phyloP scores from a whole-genome alignment of 352 stramenopile species.

The Phytophthora macrochlamydospora region DNA sequence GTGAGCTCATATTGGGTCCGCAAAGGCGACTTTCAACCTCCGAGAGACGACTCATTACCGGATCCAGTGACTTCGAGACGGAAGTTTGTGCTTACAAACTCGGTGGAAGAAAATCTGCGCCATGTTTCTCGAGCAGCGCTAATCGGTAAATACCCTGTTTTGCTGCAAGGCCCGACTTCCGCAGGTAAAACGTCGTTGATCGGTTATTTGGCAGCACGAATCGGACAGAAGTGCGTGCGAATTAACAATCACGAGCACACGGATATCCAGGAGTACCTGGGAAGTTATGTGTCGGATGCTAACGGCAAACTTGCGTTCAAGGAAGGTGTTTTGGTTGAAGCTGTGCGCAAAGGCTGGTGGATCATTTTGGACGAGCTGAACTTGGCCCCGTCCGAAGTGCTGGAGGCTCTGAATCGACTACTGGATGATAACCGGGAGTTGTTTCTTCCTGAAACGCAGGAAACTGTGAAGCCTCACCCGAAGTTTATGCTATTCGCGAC shows the following conservation, averaged over 20 bases:
- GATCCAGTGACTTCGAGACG: conserved; percentile 73
- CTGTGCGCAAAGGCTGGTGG: conserved; percentile 98
- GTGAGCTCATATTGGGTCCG: conserved; percentile 99
- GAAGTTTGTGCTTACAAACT: conserved; percentile 98
- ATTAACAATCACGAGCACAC: conserved; percentile 99
- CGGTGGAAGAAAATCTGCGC: conserved; percentile 95
- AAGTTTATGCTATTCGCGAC: conserved; percentile 99
- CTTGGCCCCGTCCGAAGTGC: conserved; percentile 98
- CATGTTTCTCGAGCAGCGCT: conserved; percentile 94
- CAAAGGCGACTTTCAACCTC: conserved; percentile 85
- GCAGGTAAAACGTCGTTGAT: conserved; percentile 99
- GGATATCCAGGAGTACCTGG: conserved; percentile 99
- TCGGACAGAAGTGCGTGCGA: conserved; percentile 97
- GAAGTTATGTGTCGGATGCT: conserved; percentile 95
- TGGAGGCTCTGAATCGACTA: conserved; percentile 99
- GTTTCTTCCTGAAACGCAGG: conserved; percentile 99
- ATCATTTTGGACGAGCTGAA: conserved; percentile 99
- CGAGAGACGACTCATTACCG: conserved; percentile 87
- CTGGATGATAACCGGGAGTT: conserved; percentile 99
- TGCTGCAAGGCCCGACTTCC: conserved; percentile 99
- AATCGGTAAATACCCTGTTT: conserved; percentile 97
- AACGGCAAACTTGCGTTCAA: conserved; percentile 97
- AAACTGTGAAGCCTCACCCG: conserved; percentile 96
- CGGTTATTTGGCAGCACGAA: conserved; percentile 96
- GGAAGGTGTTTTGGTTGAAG: conserved; percentile 98